Evolutionary conservation across 192 early-diverging fungal species (phyloP).

Genomic region (Phlyctochytrium planicorne): DNA sequence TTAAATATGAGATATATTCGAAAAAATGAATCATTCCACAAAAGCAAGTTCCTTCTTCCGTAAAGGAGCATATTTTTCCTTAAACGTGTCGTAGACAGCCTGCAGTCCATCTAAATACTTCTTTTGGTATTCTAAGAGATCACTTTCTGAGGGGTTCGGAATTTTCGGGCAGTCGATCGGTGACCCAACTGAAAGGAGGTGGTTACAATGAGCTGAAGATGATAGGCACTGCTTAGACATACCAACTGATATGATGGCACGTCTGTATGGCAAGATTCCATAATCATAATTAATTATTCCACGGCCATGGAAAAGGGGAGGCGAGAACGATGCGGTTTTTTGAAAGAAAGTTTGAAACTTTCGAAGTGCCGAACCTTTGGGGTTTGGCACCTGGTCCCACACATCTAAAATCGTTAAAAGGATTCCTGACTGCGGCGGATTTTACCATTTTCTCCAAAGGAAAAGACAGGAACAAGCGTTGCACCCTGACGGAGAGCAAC

Average conservation of each 20-base stretch:
- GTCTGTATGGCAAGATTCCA: constrained; percentile 51
- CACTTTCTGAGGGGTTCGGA: constrained; percentile 59
- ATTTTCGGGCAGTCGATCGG: constrained; percentile 57
- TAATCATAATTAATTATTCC: constrained; percentile 84
- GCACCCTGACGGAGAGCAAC: constrained; percentile 82
- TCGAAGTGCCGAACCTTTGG: constrained; percentile 61
- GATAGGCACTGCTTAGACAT: constrained; percentile 27
- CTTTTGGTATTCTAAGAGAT: constrained; percentile 60
- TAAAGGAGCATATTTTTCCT: constrained; percentile 68
- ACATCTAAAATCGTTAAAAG: constrained; percentile 48
- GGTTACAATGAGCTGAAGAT: background rate
- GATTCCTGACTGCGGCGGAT: background rate
- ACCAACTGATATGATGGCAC: constrained; percentile 40
- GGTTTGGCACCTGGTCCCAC: constrained; percentile 75
- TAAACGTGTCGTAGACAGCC: constrained; percentile 64
- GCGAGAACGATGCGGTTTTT: constrained; percentile 38
- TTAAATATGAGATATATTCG: too few relatives aligned
- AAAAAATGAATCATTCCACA: constrained; percentile 52
- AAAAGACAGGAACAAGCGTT: constrained; percentile 81
- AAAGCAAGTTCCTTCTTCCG: constrained; percentile 65
- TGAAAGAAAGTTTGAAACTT: constrained; percentile 74
- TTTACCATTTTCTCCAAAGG: constrained; percentile 85
- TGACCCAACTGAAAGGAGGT: constrained; percentile 21
- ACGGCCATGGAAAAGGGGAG: constrained; percentile 75
- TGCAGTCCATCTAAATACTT: constrained; percentile 68